phyloP scores from a whole-genome alignment of 2,329 filamentous ascomycete species.

The Tothia fuscella region DNA sequence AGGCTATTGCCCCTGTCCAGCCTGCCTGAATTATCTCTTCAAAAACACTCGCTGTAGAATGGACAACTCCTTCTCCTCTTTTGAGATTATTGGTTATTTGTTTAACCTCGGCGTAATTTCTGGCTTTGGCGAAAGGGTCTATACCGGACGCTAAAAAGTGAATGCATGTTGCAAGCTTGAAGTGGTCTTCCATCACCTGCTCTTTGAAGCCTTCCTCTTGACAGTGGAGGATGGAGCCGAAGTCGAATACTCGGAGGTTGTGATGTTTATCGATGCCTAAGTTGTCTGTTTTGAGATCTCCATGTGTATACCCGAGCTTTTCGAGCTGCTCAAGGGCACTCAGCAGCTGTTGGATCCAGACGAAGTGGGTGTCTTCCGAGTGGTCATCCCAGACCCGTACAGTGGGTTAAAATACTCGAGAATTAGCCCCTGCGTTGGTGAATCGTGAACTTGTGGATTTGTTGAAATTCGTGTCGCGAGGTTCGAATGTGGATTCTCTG shows the following conservation, averaged over 20 bases:
- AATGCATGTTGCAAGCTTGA: slow-evolving; percentile 12
- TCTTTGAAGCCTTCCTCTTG: slow-evolving; percentile 12
- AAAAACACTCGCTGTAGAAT: slow-evolving; percentile 11
- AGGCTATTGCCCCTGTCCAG: slow-evolving; percentile 9
- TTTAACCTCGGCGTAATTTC: slow-evolving; percentile 10
- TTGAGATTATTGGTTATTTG: slow-evolving; percentile 11
- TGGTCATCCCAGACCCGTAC: slow-evolving; percentile 5
- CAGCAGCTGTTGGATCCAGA: slow-evolving; percentile 11
- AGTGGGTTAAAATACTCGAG: slow-evolving; percentile 9
- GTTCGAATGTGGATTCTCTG: slow-evolving; percentile 11
- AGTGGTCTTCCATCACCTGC: slow-evolving; percentile 12
- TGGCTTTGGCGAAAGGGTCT: slow-evolving; percentile 12
- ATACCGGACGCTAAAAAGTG: slow-evolving; percentile 10
- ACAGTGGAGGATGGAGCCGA: slow-evolving; percentile 11
- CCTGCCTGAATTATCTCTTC: slow-evolving; percentile 12
- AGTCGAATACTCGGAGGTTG: slow-evolving; percentile 11
- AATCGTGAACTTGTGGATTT: background rate
- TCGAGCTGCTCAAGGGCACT: slow-evolving; percentile 11
- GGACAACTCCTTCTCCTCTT: slow-evolving; percentile 11
- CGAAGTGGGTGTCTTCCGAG: slow-evolving; percentile 8
- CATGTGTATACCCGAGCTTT: slow-evolving; percentile 12
- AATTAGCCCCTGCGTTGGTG: slow-evolving; percentile 4
- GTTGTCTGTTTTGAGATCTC: slow-evolving; percentile 11
- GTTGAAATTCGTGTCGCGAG: slow-evolving; percentile 9
- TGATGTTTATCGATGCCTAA: slow-evolving; percentile 11